Percentiles rank a stretch among this genome's conserved stretches.
Evolutionary conservation across 345 rosid genomes (phyloP).

Genomic region (Eutrema japonicum): DNA sequence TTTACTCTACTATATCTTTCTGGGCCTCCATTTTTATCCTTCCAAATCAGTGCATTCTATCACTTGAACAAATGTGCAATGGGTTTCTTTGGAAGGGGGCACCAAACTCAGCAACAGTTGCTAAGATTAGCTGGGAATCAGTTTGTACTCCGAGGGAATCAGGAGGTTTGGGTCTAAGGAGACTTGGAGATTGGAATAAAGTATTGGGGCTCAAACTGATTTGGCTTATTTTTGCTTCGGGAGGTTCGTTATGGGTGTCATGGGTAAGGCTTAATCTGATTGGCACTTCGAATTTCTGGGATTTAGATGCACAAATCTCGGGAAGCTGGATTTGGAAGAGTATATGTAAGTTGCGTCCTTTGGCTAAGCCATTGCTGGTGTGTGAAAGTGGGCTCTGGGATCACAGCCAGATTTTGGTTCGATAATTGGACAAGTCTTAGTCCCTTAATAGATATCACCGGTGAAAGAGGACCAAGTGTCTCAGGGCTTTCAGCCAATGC

Average conservation of each 20-base stretch:
- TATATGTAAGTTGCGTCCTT: not conserved
- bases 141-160: not conserved
- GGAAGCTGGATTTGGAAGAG: not conserved
- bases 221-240: not conserved
- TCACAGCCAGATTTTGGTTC: not conserved
- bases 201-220: not conserved
- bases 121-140: not conserved
- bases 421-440: not conserved
- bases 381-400: not conserved
- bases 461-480: rapidly evolving
- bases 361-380: not conserved
- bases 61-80: not conserved
- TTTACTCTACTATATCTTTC: not conserved
- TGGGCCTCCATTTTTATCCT: not conserved
- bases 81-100: not conserved
- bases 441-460: not conserved
- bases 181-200: not conserved
- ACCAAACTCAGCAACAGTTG: not conserved
- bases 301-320: too few relatives aligned
- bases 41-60: not conserved
- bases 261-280: not conserved
- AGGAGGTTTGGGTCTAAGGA: not conserved
- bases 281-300: not conserved
- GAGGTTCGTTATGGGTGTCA: not conserved
- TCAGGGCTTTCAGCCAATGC: too few relatives aligned